Evolutionary conservation across 169 alveolate species (phyloP), one percentile per base, ranked within the genome.

Genomic region (Sarcocystis neurona): DNA sequence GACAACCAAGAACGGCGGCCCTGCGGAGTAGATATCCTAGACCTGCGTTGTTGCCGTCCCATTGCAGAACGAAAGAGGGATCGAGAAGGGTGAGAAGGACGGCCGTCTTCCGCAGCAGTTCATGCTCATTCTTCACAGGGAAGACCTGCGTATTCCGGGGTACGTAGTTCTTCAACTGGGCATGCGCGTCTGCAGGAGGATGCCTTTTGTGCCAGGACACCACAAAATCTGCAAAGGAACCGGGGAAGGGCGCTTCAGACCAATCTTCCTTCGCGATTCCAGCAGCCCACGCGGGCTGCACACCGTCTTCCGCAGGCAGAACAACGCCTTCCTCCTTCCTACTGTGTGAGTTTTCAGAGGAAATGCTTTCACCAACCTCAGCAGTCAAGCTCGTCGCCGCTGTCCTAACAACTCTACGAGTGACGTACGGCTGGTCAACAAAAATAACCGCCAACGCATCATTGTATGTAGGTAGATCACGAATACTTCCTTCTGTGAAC

Each of bases 11-110:
- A 30, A 85, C 91, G 27, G 23, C 85, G 60, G 91, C 91, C 15
- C 91, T 77, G 41, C 75, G 46, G 44, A 85, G 58, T 30, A 87
- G 48, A 66, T 60, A 87, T 4, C 68, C 75, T 23, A 87, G 77
- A 46, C 91, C 91, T 34, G 82, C 48, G 39, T 77, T 60, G 10
- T 86, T 86, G 20, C 82, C 60, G 48, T 87, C 91, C 91, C 91
- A 87, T 80, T 77, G 87, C 34, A 87, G 84, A 27, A 87, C 30
- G 60, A 87, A 44, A 37, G 91, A 77, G 10, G 91, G 91, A 50
- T 87, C 91, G 20, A 84, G 88, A 0, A 85, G 84, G 0, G 84
- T 79, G 44, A 56, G 39, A 37, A 87, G 47, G 34, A 85, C 56
- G 84, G 84, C 75, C 23, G 78, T 43, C 30, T 63, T 46, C 66